These are phyloP conservation scores for Saturnispora besseyi DNA, from an alignment of 805 yeast species.

Conservation along the genomic window DNA sequence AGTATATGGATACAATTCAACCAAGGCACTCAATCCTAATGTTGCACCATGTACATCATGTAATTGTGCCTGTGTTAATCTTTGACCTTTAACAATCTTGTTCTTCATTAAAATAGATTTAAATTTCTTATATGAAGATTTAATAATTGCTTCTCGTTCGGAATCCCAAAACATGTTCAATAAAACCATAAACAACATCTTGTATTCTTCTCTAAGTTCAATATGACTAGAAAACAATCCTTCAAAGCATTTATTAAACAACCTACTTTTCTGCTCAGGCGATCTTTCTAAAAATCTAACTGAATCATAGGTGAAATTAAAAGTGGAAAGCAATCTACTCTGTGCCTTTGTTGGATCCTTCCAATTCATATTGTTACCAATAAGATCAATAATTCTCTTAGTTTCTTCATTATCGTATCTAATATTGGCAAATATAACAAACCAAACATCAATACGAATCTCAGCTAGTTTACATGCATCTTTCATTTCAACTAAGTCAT, in stretches of 20 bases:
- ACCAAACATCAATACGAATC: slow-evolving; percentile 43
- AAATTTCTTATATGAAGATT: slow-evolving; percentile 35
- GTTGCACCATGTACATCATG: slow-evolving; percentile 72
- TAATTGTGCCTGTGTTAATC: slow-evolving; percentile 33
- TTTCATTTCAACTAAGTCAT: slow-evolving; percentile 54
- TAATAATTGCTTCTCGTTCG: slow-evolving; percentile 35
- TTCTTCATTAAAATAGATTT: slow-evolving; percentile 33
- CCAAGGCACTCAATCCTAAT: slow-evolving; percentile 78
- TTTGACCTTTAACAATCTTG: slow-evolving; percentile 23
- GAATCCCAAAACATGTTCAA: slow-evolving; percentile 53
- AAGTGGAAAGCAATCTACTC: slow-evolving; percentile 53
- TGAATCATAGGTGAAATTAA: slow-evolving; percentile 62
- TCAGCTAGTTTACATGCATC: slow-evolving; percentile 72
- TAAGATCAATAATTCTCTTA: slow-evolving; percentile 34
- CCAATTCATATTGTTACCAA: slow-evolving; percentile 32
- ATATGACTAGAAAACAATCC: slow-evolving; percentile 54
- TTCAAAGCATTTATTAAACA: slow-evolving; percentile 44
- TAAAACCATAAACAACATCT: slow-evolving; percentile 69
- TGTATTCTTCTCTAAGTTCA: slow-evolving; percentile 68
- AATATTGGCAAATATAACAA: slow-evolving; percentile 38
- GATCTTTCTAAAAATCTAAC: slow-evolving; percentile 52
- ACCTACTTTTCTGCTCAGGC: slow-evolving; percentile 34
- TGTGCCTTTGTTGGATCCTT: slow-evolving; percentile 48
- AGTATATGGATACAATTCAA: slow-evolving; percentile 80
- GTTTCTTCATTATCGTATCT: slow-evolving; percentile 37